Evolutionary conservation across 1,284 basidiomycete species (phyloP).

Genomic region (Puccinia horiana): DNA sequence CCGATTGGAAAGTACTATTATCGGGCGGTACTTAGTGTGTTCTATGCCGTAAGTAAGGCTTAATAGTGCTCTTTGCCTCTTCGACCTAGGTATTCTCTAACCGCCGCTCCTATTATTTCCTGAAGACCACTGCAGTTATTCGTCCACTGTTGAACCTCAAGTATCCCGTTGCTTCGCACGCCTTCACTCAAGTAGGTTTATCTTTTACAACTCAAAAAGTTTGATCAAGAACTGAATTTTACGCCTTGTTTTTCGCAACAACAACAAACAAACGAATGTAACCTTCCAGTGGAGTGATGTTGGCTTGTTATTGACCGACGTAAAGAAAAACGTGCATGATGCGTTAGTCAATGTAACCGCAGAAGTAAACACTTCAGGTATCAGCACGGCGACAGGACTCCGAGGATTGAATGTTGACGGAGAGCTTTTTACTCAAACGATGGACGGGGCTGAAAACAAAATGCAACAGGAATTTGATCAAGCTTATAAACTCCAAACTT

Average conservation of each 20-base stretch:
- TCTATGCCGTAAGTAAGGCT: conserved; percentile 44
- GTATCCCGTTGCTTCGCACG: conserved; percentile 38
- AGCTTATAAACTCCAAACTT: conserved; percentile 45
- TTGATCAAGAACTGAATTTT: neutral
- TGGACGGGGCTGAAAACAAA: conserved; percentile 20
- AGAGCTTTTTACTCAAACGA: conserved; percentile 26
- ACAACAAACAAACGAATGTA: neutral
- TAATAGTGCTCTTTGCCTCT: neutral
- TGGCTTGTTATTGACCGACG: conserved; percentile 26
- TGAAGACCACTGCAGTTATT: conserved; percentile 43
- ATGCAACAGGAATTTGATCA: conserved; percentile 39
- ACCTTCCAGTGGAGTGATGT: conserved; percentile 41
- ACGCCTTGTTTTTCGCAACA: neutral
- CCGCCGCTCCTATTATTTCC: neutral
- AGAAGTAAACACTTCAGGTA: conserved; percentile 28
- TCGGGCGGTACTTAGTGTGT: conserved; percentile 45
- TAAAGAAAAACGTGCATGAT: conserved; percentile 36
- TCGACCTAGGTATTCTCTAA: neutral
- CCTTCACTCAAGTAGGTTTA: conserved; percentile 38
- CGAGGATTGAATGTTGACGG: conserved; percentile 46
- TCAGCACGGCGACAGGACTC: conserved; percentile 40
- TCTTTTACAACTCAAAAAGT: neutral
- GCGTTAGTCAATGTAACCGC: conserved; percentile 36
- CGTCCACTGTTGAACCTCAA: conserved; percentile 44
- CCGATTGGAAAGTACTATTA: conserved; percentile 50